Conservation (phyloP, 306 rosid species). For the Medicago lupulina region DNA sequence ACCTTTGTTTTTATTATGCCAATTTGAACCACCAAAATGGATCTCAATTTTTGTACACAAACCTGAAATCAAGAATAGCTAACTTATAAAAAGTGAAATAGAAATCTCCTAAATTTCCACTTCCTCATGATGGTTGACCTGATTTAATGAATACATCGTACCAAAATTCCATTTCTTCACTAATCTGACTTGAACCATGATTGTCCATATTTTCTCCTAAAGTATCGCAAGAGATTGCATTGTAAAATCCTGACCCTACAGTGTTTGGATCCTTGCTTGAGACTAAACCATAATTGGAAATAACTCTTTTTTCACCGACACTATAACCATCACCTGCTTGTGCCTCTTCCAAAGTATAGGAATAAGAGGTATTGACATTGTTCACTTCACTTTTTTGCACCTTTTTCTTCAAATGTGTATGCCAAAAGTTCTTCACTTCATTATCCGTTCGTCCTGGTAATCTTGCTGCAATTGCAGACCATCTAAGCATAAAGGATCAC, state of each 20-base stretch:
- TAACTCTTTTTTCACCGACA: background rate
- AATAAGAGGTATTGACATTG: background rate
- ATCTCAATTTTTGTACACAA: slow-evolving; percentile 37
- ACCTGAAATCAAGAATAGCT: slow-evolving; percentile 27
- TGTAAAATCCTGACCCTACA: slow-evolving; percentile 16
- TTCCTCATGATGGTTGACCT: slow-evolving; percentile 43
- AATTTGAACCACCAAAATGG: too few species aligned
- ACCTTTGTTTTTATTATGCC: too few species aligned
- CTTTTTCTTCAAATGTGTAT: slow-evolving; percentile 90
- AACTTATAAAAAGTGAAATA: background rate
- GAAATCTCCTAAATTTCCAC: slow-evolving; percentile 18
- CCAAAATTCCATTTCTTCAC: slow-evolving; percentile 66
- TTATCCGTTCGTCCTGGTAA: slow-evolving; percentile 95
- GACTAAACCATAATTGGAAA: slow-evolving; percentile 23
- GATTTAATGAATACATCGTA: slow-evolving; percentile 53
- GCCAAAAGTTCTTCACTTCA: slow-evolving; percentile 94
- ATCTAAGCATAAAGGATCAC: slow-evolving; percentile 50
- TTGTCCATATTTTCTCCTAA: slow-evolving; percentile 37
- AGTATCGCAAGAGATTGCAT: slow-evolving; percentile 33
- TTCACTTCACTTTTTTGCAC: slow-evolving; percentile 32
- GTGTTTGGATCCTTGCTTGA: slow-evolving; percentile 22
- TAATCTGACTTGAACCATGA: slow-evolving; percentile 40
- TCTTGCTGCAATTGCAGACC: slow-evolving; percentile 93
- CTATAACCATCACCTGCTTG: slow-evolving; percentile 5
- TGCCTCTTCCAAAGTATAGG: slow-evolving; percentile 27